Evolutionary conservation across 495 filamentous ascomycete species (phyloP), one percentile per base, ranked within the genome.

Genomic region (Neurospora sp.): DNA sequence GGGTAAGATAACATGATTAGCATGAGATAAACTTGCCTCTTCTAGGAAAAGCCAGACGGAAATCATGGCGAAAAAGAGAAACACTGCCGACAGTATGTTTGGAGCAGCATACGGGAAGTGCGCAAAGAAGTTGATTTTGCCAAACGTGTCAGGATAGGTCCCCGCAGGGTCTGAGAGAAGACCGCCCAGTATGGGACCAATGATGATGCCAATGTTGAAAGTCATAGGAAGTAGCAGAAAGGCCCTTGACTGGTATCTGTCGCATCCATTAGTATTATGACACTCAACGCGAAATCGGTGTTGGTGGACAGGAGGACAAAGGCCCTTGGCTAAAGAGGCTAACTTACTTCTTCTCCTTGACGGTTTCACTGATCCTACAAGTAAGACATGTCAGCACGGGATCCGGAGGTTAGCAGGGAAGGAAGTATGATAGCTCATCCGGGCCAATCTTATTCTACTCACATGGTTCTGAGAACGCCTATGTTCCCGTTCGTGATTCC

Each of bases 401-500:
- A 16, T 12, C n/a, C 23, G 20, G 11, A 35, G 20, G 69, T 81
- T 16, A 78, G 75, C 35, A 14, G 27, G 18, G 4, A 31, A 46
- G 0, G 35, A 20, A 46, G 37, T 18, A 39, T 18, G 4, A 31
- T 11, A 31, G 10, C 16, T 23, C 5, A 59, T 31, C 23, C 11
- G 31, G 27, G 31, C 20, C 18, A 40, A n/a, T 54, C 8, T 31
- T 11, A 14, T 75, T 27, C 48, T 62, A 31, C 83, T 72, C 73
- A 85, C 90, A 93, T 93, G 4, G 92, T 94, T 75, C 92, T 85
- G 81, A 94, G 89, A 20, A 94, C 92, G 12, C 92, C 92, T 39
- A 94, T 89, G 54, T 93, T 96, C 0, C 93, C 93, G 79, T 97
- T 97, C 71, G 93, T 88, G 10, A 88, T 88, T 37, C 93, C 93